Conservation (phyloP, 768 basidiomycete species). For the Psilocybe cubensis region DNA sequence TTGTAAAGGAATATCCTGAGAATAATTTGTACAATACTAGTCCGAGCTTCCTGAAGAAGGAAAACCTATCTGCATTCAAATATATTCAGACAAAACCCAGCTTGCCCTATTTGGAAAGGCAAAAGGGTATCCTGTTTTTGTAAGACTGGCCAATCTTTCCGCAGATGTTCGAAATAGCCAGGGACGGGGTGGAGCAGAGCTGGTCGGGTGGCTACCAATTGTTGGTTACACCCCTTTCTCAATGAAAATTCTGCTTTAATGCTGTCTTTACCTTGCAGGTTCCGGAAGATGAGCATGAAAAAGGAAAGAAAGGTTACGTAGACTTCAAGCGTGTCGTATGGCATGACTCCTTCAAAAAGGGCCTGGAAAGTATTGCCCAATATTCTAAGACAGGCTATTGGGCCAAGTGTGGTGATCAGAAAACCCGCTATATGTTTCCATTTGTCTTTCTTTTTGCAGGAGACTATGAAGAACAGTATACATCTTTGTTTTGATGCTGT, state of each 20-base stretch:
- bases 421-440: conserved; percentile 29
- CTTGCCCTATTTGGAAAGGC: conserved; percentile 36
- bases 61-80: conserved; percentile 31
- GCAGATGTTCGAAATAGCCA: conserved; percentile 33
- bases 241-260: too few species aligned
- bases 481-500: conserved; percentile 9
- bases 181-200: conserved; percentile 33
- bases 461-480: conserved; percentile 46
- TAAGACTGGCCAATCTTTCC: conserved; percentile 32
- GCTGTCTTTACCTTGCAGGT: too few species aligned
- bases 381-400: conserved; percentile 26
- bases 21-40: conserved; percentile 8
- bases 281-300: conserved; percentile 27
- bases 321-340: conserved; percentile 41
- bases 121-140: conserved; percentile 41
- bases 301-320: conserved; percentile 30
- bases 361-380: conserved; percentile 27
- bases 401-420: conserved; percentile 27
- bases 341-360: conserved; percentile 35
- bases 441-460: conserved; percentile 36
- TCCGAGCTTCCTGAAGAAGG: conserved; percentile 19
- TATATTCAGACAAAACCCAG: conserved; percentile 43
- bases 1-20: neutral
- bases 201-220: conserved; percentile 42
- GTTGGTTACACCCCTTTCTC: conserved; percentile 29